phyloP scores from a whole-genome alignment of 768 basidiomycete genomes.

The Roridomyces roridus region DNA sequence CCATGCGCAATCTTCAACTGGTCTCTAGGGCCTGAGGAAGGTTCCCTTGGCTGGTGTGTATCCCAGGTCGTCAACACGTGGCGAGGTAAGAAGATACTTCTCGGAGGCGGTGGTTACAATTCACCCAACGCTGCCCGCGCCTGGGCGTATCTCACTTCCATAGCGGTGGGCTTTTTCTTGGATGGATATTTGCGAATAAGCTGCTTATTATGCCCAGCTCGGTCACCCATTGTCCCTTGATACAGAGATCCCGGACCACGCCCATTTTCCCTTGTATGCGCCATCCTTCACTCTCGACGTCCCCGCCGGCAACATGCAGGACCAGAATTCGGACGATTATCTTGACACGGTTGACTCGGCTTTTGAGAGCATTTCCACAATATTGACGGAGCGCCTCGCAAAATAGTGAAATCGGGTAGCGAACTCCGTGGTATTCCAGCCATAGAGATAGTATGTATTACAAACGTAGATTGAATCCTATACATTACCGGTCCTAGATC shows the following conservation, averaged over 20 bases:
- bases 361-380: no score
- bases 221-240: conserved; percentile 62
- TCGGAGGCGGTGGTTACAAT: conserved; percentile 89
- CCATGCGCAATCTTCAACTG: conserved; percentile 79
- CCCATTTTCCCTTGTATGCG: conserved; percentile 71
- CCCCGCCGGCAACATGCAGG: conserved; percentile 71
- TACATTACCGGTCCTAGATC: no score
- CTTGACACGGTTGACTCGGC: conserved; percentile 48
- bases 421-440: no score
- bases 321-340: conserved; percentile 72
- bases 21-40: conserved; percentile 59
- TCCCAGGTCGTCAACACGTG: conserved; percentile 56
- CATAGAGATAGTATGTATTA: background rate
- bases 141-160: conserved; percentile 83
- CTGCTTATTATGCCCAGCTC: conserved; percentile 46
- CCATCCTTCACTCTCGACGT: conserved; percentile 87
- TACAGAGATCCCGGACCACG: conserved; percentile 77
- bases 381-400: no score
- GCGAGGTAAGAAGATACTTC: conserved; percentile 67
- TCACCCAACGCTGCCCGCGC: conserved; percentile 84
- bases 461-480: background rate
- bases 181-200: background rate
- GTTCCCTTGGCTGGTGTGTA: conserved; percentile 77
- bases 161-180: conserved; percentile 57
- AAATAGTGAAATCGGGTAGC: no score